Conservation (phyloP, 768 basidiomycete species). For the Naganishia vishniacii region DNA sequence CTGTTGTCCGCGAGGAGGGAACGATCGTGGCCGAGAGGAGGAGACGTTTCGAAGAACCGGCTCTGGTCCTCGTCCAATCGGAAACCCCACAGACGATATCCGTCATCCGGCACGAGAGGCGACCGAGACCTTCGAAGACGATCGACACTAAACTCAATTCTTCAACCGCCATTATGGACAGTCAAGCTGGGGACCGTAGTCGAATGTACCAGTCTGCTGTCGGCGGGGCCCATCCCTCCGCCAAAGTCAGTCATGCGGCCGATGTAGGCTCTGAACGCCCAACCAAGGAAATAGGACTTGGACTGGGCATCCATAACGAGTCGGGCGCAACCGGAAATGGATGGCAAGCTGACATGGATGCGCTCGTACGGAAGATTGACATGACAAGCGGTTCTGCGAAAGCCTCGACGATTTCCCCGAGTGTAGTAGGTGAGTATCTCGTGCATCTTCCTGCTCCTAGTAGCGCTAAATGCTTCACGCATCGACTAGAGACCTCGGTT, state of each 20-base stretch:
- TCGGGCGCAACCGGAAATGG: not conserved
- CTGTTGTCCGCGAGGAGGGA: not conserved
- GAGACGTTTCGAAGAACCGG: not conserved
- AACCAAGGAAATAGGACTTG: not conserved
- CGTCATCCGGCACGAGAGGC: not conserved
- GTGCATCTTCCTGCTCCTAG: not conserved
- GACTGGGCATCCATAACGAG: not conserved
- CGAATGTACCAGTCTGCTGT: not conserved
- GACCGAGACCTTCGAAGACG: not conserved
- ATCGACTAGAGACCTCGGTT: too few species aligned
- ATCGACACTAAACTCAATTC: not conserved
- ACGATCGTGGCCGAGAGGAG: not conserved
- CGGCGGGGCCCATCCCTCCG: not conserved
- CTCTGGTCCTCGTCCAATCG: not conserved
- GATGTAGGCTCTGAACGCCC: too few species aligned
- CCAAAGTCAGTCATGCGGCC: too few species aligned
- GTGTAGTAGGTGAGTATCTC: not conserved
- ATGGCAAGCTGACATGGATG: not conserved
- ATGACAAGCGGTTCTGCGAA: not conserved
- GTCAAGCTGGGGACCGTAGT: too few species aligned
- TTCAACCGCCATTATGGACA: not conserved
- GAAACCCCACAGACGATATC: not conserved
- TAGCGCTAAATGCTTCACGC: too few species aligned
- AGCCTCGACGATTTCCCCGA: not conserved
- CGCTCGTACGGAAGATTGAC: not conserved